Evolutionary conservation across 768 basidiomycete species (phyloP), one percentile per base, ranked within the genome.

Genomic region (Termitomyces sp.): DNA sequence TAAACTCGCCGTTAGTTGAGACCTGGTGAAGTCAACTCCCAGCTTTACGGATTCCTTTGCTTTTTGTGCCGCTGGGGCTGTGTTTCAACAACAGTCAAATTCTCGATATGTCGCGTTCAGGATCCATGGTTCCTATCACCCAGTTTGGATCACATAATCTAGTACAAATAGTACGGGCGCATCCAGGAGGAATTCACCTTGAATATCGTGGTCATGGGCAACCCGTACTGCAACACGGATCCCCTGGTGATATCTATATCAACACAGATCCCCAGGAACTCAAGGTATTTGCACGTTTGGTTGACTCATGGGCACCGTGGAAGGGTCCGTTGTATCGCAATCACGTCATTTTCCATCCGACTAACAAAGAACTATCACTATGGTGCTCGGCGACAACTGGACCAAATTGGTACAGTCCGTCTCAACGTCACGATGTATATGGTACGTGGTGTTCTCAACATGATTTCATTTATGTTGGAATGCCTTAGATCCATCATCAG

Each of bases 221-320:
- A 22, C 59, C 59, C 1, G 47, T 4, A 39, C 20, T 48, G 39
- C 27, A 41, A 9, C 13, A 46, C 12, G 59, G 59, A 18, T 27
- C 16, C 24, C 59, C 54, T 36, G 48, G 59, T 3, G 59, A 60
- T 44, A 55, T 52, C 22, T 60, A 60, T 54, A 52, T 60, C n/a
- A 39, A 60, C 41, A 51, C 27, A 22, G 22, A 54, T 20, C 50
- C 59, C 16, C 20, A 33, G 11, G 31, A 24, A 8, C 53, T 24
- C 18, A 37, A 55, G 6, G n/a, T 60, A 12, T 60, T 55, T 24
- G 59, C 33, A 2, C 59, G 54, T 30, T 33, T 51, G 44, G 16
- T 18, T 15, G 42, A 50, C n/a, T 44, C 47, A 7, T 56, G 54
- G 59, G 44, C 5, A 24, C 42, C 55, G 27, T 56, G 57, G 50